Evolutionary conservation across 805 yeast species (phyloP).

Genomic region (Pichia sporocuriosa): DNA sequence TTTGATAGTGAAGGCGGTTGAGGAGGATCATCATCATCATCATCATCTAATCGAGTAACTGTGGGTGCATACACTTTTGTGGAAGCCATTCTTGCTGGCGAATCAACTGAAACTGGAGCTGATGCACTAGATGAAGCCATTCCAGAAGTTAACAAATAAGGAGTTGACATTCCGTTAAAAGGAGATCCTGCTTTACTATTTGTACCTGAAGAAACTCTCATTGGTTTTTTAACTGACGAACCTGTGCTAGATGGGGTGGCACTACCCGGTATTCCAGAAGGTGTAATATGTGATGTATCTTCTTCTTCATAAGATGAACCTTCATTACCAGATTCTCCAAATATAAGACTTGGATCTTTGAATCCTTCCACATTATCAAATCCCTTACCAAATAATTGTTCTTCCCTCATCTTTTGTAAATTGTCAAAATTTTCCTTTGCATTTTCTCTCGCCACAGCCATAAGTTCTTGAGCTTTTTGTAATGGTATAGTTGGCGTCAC

Average conservation of each 20-base stretch:
- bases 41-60: conserved; percentile 26
- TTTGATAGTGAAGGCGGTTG: conserved; percentile 3
- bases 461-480: conserved; percentile 76
- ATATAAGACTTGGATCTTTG: neutral
- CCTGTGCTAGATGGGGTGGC: conserved; percentile 28
- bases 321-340: neutral
- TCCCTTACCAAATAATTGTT: conserved; percentile 11
- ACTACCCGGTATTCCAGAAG: conserved; percentile 17
- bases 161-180: conserved; percentile 53
- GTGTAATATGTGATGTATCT: conserved; percentile 6
- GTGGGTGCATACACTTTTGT: conserved; percentile 25
- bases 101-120: conserved; percentile 1
- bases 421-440: conserved; percentile 47
- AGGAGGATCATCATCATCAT: conserved; percentile 10
- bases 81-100: conserved; percentile 13
- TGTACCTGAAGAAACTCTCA: conserved; percentile 33
- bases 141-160: conserved; percentile 62
- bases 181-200: conserved; percentile 30
- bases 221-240: conserved; percentile 23
- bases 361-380: conserved; percentile 1
- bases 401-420: conserved; percentile 34
- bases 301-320: conserved; percentile 1
- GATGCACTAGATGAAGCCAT: conserved; percentile 42
- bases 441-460: conserved; percentile 76
- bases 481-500: conserved; percentile 92